Percentiles rank a stretch among this genome's conserved stretches.
Evolutionary conservation across 2,329 filamentous ascomycete species (phyloP).

Genomic region (Phyllosticta citribraziliensis): DNA sequence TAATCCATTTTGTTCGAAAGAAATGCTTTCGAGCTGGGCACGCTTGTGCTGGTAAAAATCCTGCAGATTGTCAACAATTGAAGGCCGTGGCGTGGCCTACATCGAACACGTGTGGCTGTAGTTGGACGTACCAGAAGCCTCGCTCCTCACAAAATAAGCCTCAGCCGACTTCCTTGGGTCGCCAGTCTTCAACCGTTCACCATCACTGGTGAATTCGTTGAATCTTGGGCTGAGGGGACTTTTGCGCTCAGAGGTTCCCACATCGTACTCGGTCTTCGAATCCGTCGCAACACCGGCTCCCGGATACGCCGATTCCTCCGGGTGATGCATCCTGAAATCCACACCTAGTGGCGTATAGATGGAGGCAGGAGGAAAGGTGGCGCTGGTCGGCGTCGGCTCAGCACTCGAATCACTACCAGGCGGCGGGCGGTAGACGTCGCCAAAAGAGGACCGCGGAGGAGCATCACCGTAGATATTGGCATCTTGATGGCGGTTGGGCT

Average conservation of each 20-base stretch:
- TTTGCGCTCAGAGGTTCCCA: neutral
- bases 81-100: neutral
- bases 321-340: neutral
- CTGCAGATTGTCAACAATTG: slow-evolving; percentile 2
- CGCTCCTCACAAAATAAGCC: neutral
- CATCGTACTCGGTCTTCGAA: neutral
- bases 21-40: slow-evolving; percentile 30
- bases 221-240: neutral
- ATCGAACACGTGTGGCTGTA: too few relatives aligned
- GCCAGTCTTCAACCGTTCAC: neutral
- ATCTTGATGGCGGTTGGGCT: neutral
- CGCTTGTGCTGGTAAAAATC: slow-evolving; percentile 26
- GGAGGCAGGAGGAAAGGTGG: neutral
- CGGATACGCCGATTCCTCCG: neutral
- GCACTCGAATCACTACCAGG: neutral
- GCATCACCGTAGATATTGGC: neutral
- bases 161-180: neutral
- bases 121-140: neutral
- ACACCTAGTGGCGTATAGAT: neutral
- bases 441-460: neutral
- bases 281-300: neutral
- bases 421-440: neutral
- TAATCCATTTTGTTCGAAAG: slow-evolving; percentile 18
- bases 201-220: neutral
- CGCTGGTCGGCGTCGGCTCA: neutral